Evolutionary conservation across 1,139 yeast species (phyloP).

Genomic region (Casaregolazyma suthepensis): DNA sequence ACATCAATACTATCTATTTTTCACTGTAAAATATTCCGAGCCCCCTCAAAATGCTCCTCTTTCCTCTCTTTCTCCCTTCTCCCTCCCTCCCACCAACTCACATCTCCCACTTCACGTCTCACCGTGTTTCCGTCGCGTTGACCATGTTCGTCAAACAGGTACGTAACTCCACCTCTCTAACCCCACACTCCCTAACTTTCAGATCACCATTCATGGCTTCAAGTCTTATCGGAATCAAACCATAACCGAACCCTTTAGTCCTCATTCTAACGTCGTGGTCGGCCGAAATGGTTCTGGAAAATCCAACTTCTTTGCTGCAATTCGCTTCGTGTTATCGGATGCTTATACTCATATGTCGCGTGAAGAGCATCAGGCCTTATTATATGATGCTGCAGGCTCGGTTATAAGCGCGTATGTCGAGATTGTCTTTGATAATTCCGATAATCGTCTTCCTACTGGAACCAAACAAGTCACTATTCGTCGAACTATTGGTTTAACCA

Average conservation of each 20-base stretch:
- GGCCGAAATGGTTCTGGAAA: constrained; percentile 98
- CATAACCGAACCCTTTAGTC: constrained; percentile 67
- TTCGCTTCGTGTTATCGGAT: constrained; percentile 85
- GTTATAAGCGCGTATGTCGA: constrained; percentile 94
- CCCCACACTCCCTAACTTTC: constrained; percentile 1
- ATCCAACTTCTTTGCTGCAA: constrained; percentile 93
- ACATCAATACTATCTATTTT: not conserved
- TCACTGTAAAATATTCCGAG: not conserved
- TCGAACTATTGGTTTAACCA: constrained; percentile 86
- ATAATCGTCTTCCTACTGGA: constrained; percentile 65
- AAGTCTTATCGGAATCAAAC: constrained; percentile 89
- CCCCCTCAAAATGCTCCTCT: not conserved
- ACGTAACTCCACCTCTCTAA: constrained; percentile 1
- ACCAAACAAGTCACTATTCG: constrained; percentile 66
- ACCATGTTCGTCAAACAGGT: constrained; percentile 19
- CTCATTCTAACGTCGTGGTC: constrained; percentile 78
- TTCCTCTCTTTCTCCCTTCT: not conserved
- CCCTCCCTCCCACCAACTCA: not conserved
- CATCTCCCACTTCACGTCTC: not conserved
- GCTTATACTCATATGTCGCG: constrained; percentile 83
- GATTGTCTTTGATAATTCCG: constrained; percentile 75
- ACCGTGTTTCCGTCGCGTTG: not conserved
- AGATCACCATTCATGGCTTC: constrained; percentile 83
- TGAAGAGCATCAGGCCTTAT: constrained; percentile 81
- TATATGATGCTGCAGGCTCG: constrained; percentile 72